phyloP scores from a whole-genome alignment of 345 rosid genomes.

The Punica granatum region DNA sequence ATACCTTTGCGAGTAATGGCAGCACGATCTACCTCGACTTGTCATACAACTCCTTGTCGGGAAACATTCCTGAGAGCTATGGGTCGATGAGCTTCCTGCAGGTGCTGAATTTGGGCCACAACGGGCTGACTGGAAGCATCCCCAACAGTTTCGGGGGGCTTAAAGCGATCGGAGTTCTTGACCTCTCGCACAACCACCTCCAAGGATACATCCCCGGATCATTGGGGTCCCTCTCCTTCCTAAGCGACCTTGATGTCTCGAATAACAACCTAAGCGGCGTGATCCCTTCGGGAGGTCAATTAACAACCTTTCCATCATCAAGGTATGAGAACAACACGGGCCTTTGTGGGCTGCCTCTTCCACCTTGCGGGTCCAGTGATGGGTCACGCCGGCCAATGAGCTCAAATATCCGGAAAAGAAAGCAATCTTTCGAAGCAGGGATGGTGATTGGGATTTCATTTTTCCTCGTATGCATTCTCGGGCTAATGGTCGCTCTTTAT shows the following conservation, averaged over 20 bases:
- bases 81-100: slow-evolving; percentile 71
- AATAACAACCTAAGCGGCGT: slow-evolving; percentile 81
- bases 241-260: slow-evolving; percentile 89
- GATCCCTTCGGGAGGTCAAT: slow-evolving; percentile 91
- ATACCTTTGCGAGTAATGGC: slow-evolving; percentile 64
- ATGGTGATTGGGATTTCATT: slow-evolving; percentile 56
- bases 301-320: slow-evolving; percentile 76
- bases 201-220: slow-evolving; percentile 78
- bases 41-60: slow-evolving; percentile 62
- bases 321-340: slow-evolving; percentile 89
- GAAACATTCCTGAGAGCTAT: slow-evolving; percentile 58
- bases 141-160: slow-evolving; percentile 74
- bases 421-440: slow-evolving; percentile 44
- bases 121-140: slow-evolving; percentile 56
- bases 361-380: slow-evolving; percentile 42
- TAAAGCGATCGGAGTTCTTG: slow-evolving; percentile 73
- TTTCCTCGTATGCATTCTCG: slow-evolving; percentile 53
- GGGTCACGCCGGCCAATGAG: slow-evolving; percentile 13
- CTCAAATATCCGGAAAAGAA: slow-evolving; percentile 20
- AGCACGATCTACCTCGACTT: slow-evolving; percentile 88
- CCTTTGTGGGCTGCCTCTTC: slow-evolving; percentile 87
- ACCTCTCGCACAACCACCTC: slow-evolving; percentile 75
- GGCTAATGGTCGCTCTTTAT: slow-evolving; percentile 55
- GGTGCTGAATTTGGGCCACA: slow-evolving; percentile 92
- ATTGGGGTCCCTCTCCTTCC: slow-evolving; percentile 64